Base-by-base conservation (phyloP, 495 filamentous ascomycete species). In the Lichina pygmaea region DNA sequence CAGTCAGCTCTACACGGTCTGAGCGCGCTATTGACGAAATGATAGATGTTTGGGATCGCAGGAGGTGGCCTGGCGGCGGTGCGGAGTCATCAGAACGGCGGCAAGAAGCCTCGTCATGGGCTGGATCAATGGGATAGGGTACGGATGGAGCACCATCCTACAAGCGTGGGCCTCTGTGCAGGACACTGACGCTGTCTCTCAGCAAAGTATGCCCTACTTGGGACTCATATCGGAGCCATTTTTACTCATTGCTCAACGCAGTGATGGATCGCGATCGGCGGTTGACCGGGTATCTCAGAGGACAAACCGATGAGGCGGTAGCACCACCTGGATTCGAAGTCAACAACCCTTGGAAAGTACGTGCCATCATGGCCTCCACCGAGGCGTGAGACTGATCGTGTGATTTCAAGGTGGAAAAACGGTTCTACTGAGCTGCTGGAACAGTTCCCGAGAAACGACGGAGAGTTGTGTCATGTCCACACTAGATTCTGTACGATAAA, bases 261-360 rank as follows among this genome's bases (percentile, higher is more conserved):
- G 89, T 99, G 91, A 93, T 95, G 85, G 78, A 94, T 48, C 73
- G 89, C 55, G 89, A 99, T 58, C 65, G 76, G 52, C 70, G 89
- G 56, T 69, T 99, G 58, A 99, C 89, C 43, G 89, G 89, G 49
- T 70, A 58, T 43, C 53, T 78, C 54, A 70, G 91, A 64, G 91
- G 85, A 37, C 89, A 99, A 60, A 78, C 75, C 52, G 79, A 86
- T 61, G 77, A 75, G 43, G 65, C 72, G 43, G 58, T 65, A 48
- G 89, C 89, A 34, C 91, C 89, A 12, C 62, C 68, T 38, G 86
- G 85, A 34, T 99, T 91, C 65, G 86, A 93, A 55, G 52, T 93
- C 54, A 94, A 77, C 70, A 93, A 93, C 60, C 79, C 83, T 32
- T 99, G 91, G 91, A 86, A 72, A 71, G 78, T 82, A 68, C 43